phyloP scores from a whole-genome alignment of 768 basidiomycete species.

The Lentinula sp. region DNA sequence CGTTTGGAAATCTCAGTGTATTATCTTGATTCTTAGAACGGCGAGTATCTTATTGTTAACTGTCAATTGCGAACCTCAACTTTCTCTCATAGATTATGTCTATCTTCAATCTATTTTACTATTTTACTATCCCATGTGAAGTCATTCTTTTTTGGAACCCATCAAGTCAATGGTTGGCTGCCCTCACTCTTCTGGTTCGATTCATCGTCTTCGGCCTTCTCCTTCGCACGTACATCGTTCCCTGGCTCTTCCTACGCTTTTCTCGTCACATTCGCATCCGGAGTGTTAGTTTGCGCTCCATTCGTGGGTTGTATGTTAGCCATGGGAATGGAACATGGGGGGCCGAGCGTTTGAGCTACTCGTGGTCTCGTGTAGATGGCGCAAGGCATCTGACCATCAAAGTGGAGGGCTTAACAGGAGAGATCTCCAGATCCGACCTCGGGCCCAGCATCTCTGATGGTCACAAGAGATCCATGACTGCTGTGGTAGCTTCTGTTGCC shows the following conservation, averaged over 20 bases:
- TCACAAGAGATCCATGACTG: constrained; percentile 37
- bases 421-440: constrained; percentile 20
- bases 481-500: constrained; percentile 40
- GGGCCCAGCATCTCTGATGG: constrained; percentile 20
- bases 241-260: constrained; percentile 53
- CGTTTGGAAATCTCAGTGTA: not conserved
- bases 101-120: not conserved
- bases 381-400: constrained; percentile 56
- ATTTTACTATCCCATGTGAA: not conserved
- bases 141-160: constrained; percentile 8
- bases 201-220: constrained; percentile 49
- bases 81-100: not conserved
- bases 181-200: constrained; percentile 37
- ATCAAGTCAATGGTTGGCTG: constrained; percentile 27
- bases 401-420: constrained; percentile 55
- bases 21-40: not conserved
- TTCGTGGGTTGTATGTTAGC: constrained; percentile 69
- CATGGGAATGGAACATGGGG: constrained; percentile 47
- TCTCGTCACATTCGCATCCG: constrained; percentile 64
- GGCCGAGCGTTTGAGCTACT: constrained; percentile 68
- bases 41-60: not conserved
- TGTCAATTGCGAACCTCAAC: not conserved
- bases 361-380: constrained; percentile 40
- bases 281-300: constrained; percentile 71
- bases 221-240: constrained; percentile 61